Evolutionary conservation across 2,329 filamentous ascomycete genomes (phyloP), one percentile per base, ranked within the genome.

Genomic region (Apiospora koreana): DNA sequence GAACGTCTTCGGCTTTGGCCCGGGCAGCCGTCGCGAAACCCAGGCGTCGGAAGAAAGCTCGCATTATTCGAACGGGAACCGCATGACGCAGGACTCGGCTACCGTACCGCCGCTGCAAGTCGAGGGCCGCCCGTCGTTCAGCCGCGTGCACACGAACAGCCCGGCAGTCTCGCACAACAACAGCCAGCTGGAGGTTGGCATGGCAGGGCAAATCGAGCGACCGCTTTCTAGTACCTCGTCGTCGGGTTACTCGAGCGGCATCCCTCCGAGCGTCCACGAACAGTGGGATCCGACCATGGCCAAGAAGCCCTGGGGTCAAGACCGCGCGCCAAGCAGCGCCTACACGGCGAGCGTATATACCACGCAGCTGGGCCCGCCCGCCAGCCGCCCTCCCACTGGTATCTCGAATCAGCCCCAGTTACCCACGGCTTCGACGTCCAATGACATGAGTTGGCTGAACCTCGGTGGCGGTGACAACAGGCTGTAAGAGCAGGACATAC

Each of bases 401-500:
- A 78, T 85, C 70, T 86, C 83, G 77, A 81, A 79, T 68, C 85
- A 87, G 73, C 85, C 86, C 23, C 86, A 87, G 74, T 81, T 88
- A 41, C 80, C 82, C 28, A 85, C 82, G 80, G 83, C 87, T 65
- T 79, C 84, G 35, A 83, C 83, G 8, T 85, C 86, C 16, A 86
- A 86, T 67, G 93, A 94, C 79, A 93, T 94, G 91, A 93, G 91
- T 81, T 95, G 93, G 93, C 81, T 95, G 73, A 94, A 94, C 77
- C 84, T 94, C 23, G 90, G 89, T 65, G 87, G 46, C 10, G 46
- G 23, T 7, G 23, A 87, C 46, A 76, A 77, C 31, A 72, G 69
- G 45, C 43, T 70, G 23, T 73, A 69, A 31, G 45, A 41, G n/a
- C n/a, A n/a, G n/a, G n/a, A n/a, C n/a, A n/a, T n/a, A n/a, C n/a